Percentiles rank a stretch among this genome's conserved stretches.
Conservation (phyloP, 2,329 filamentous ascomycete species). For the Sarocladium kiliense region DNA sequence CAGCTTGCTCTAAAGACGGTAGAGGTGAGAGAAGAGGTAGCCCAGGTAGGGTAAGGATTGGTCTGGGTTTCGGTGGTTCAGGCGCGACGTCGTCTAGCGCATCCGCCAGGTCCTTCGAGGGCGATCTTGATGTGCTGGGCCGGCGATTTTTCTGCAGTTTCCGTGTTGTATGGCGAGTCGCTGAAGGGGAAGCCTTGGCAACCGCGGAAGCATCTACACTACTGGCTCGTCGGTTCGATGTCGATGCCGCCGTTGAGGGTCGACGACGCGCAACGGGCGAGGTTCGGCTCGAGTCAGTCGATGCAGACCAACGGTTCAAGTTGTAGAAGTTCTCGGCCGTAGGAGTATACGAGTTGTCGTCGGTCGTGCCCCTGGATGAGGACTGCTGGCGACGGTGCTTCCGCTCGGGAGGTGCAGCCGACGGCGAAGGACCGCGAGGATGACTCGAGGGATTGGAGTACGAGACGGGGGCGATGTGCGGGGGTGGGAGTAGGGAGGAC, state of each 20-base stretch:
- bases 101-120: background rate
- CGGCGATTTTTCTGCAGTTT: conserved; percentile 33
- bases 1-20: conserved; percentile 1
- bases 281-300: conserved; percentile 43
- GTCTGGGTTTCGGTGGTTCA: background rate
- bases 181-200: conserved; percentile 24
- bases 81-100: background rate
- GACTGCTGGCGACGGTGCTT: conserved; percentile 26
- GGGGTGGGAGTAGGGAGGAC: conserved; percentile 39
- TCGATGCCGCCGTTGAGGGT: conserved; percentile 27
- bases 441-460: conserved; percentile 5
- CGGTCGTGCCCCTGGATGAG: background rate
- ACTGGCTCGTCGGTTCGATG: conserved; percentile 37
- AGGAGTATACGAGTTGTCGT: conserved; percentile 6
- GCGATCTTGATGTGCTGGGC: conserved; percentile 17
- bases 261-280: conserved; percentile 28
- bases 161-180: conserved; percentile 24
- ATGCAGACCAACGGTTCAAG: conserved; percentile 49
- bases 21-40: background rate
- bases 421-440: conserved; percentile 8
- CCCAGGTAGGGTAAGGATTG: background rate
- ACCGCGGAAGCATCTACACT: conserved; percentile 37
- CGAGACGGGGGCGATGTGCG: conserved; percentile 23
- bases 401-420: conserved; percentile 12
- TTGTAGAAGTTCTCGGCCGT: conserved; percentile 38